These are phyloP conservation scores for Nitzschia palea DNA, from an alignment of 108 stramenopile genomes.

Conservation along the genomic window DNA sequence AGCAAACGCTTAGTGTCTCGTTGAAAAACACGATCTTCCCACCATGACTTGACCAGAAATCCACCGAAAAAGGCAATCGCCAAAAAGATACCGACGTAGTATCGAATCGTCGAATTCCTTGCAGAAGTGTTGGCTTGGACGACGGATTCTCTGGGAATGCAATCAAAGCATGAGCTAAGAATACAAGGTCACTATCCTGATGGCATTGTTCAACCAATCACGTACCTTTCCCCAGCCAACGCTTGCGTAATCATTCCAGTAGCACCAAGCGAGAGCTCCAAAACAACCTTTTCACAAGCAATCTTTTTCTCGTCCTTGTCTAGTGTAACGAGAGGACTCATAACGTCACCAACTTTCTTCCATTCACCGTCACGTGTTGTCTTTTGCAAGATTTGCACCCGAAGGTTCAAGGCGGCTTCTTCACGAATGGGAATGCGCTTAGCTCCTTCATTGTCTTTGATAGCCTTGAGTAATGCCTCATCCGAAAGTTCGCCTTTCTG, in stretches of 20 bases:
- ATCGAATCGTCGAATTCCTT: conserved; percentile 56
- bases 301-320: conserved; percentile 59
- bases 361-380: conserved; percentile 66
- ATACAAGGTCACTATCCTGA: background rate
- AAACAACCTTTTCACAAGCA: conserved; percentile 61
- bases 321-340: conserved; percentile 58
- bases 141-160: conserved; percentile 59
- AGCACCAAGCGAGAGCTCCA: conserved; percentile 70
- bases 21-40: conserved; percentile 76
- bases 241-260: conserved; percentile 61
- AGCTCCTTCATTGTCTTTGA: conserved; percentile 55
- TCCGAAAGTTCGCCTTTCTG: conserved; percentile 25
- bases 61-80: conserved; percentile 77
- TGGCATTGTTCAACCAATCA: too few relatives aligned
- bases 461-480: conserved; percentile 55
- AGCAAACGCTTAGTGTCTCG: conserved; percentile 68
- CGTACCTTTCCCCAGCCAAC: conserved; percentile 65
- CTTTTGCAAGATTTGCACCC: conserved; percentile 74
- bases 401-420: conserved; percentile 67
- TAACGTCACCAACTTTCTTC: conserved; percentile 67
- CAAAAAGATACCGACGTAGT: conserved; percentile 60
- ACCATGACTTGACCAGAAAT: conserved; percentile 78
- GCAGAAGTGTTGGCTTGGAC: conserved; percentile 82
- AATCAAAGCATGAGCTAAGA: background rate
- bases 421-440: conserved; percentile 78